phyloP scores from a whole-genome alignment of 495 filamentous ascomycete species.

The Xylaria telfairii region DNA sequence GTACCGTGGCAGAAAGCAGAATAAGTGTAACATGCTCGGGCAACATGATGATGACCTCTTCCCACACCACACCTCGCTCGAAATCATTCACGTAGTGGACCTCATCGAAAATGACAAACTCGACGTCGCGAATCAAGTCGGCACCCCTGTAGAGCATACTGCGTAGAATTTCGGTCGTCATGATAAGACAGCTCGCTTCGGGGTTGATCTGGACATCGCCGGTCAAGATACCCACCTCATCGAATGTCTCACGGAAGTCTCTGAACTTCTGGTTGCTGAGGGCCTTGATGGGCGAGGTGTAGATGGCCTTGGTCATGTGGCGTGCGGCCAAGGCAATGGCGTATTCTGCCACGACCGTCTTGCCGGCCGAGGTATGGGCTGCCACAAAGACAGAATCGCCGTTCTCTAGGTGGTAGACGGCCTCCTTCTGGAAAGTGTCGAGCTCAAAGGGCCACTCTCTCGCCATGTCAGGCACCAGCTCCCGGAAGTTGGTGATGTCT shows the following conservation, averaged over 20 bases:
- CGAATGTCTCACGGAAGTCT: constrained; percentile 86
- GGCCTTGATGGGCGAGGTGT: constrained; percentile 98
- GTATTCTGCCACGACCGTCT: constrained; percentile 98
- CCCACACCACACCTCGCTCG: constrained; percentile 98
- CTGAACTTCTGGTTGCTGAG: constrained; percentile 98
- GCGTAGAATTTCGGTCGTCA: constrained; percentile 97
- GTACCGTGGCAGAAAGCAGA: constrained; percentile 92
- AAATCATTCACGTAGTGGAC: constrained; percentile 98
- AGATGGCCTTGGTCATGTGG: constrained; percentile 99
- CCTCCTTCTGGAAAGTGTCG: constrained; percentile 98
- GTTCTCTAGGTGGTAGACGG: constrained; percentile 94
- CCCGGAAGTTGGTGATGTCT: constrained; percentile 87
- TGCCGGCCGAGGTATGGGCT: constrained; percentile 97
- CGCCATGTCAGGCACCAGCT: constrained; percentile 95
- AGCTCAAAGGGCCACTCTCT: constrained; percentile 96
- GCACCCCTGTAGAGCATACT: constrained; percentile 99
- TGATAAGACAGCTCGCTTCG: constrained; percentile 97
- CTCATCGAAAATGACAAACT: constrained; percentile 99
- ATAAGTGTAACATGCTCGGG: constrained; percentile 96
- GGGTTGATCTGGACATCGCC: constrained; percentile 98
- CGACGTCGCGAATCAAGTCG: constrained; percentile 94
- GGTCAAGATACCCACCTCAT: constrained; percentile 95
- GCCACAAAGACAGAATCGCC: constrained; percentile 98
- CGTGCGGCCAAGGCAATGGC: constrained; percentile 93
- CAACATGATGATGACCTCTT: constrained; percentile 99